Conservation (phyloP, 2,329 filamentous ascomycete genomes). For the Lecanicillium sp. region DNA sequence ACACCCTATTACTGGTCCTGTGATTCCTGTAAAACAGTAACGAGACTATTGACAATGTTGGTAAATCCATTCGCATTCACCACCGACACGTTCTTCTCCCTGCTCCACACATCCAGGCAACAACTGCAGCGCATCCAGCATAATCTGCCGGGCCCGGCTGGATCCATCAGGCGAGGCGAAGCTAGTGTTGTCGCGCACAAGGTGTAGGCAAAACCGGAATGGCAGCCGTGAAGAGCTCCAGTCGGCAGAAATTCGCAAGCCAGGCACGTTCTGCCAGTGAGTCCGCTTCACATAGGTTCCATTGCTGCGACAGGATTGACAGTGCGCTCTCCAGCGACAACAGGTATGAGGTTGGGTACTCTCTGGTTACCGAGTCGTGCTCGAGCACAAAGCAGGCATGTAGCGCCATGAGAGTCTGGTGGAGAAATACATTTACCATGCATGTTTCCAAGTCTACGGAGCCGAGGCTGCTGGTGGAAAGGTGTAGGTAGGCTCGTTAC, state of each 20-base stretch:
- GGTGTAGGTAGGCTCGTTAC: constrained; percentile 4
- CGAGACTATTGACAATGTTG: constrained; percentile 8
- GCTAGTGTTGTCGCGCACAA: constrained; percentile 6
- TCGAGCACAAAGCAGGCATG: constrained; percentile 7
- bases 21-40: constrained; percentile 4
- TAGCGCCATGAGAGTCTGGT: constrained; percentile 8
- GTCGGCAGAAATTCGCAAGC: constrained; percentile 8
- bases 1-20: background rate
- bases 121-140: constrained; percentile 10
- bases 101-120: constrained; percentile 10
- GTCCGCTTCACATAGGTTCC: constrained; percentile 6
- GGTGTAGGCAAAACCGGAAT: constrained; percentile 10
- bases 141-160: constrained; percentile 7
- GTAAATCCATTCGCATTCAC: constrained; percentile 10
- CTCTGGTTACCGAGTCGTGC: constrained; percentile 1
- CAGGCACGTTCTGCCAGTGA: constrained; percentile 2
- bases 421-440: constrained; percentile 9
- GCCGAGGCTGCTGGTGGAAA: constrained; percentile 3
- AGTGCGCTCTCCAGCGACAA: constrained; percentile 9
- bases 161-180: constrained; percentile 2
- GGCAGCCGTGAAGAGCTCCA: constrained; percentile 10
- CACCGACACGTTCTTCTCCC: constrained; percentile 6
- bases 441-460: constrained; percentile 5
- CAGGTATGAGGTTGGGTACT: constrained; percentile 7
- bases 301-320: constrained; percentile 6